Conservation (phyloP, 768 basidiomycete species). For the Lepiota brunneoincarnata region DNA sequence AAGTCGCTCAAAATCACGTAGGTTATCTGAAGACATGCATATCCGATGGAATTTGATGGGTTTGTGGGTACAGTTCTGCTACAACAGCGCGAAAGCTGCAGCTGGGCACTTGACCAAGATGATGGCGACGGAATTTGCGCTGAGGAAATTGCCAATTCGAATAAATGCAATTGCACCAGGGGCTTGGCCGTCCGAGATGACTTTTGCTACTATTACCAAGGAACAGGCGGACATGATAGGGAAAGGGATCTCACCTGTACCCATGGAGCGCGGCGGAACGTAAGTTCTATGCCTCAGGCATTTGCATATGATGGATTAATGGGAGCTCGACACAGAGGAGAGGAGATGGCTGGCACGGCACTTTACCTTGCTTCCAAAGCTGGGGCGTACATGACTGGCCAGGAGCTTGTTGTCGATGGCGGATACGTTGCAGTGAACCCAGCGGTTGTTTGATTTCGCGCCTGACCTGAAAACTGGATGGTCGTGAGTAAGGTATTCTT, state of each 20-base stretch:
- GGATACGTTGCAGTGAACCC: slow-evolving; percentile 76
- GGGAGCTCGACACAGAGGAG: slow-evolving; percentile 37
- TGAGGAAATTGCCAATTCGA: slow-evolving; percentile 66
- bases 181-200: slow-evolving; percentile 77
- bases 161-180: slow-evolving; percentile 77
- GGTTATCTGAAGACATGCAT: slow-evolving; percentile 20
- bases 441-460: slow-evolving; percentile 24
- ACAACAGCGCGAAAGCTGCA: slow-evolving; percentile 81
- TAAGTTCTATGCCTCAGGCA: slow-evolving; percentile 34
- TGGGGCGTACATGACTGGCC: slow-evolving; percentile 74
- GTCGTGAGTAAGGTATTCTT: background rate
- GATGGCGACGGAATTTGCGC: slow-evolving; percentile 71
- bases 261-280: slow-evolving; percentile 63
- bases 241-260: slow-evolving; percentile 59
- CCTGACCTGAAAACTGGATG: background rate
- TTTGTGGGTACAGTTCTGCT: slow-evolving; percentile 57
- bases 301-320: background rate
- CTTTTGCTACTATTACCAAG: slow-evolving; percentile 43
- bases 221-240: slow-evolving; percentile 52
- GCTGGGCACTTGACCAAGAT: slow-evolving; percentile 74
- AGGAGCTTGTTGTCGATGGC: slow-evolving; percentile 77
- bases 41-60: background rate
- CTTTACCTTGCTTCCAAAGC: slow-evolving; percentile 74
- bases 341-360: slow-evolving; percentile 76
- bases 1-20: slow-evolving; percentile 75